Conservation (phyloP, 1,139 yeast species). For the Tardiomyces depauwii region DNA sequence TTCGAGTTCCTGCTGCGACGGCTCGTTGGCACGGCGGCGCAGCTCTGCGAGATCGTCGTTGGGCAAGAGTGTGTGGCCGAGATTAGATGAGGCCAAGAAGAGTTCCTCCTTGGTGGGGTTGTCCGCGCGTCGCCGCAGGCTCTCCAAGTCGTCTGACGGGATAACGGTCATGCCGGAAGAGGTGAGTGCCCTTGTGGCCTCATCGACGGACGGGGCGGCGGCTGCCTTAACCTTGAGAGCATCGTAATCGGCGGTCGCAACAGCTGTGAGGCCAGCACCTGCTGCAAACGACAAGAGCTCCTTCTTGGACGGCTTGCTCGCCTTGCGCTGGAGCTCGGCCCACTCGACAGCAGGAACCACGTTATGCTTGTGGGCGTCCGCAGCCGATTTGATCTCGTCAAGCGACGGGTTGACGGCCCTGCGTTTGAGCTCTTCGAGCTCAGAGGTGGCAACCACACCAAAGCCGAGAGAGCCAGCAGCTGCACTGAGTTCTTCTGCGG, state of each 20-base stretch:
- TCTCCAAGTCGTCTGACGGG: neutral
- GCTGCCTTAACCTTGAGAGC: neutral
- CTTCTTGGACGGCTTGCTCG: constrained; percentile 11
- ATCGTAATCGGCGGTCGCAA: neutral
- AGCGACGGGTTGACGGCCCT: constrained; percentile 15
- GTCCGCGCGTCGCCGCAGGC: neutral
- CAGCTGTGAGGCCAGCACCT: neutral
- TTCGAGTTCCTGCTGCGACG: constrained; percentile 3
- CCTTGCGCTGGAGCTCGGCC: constrained; percentile 13
- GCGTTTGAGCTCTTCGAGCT: constrained; percentile 16
- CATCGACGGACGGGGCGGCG: neutral
- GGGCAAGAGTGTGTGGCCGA: neutral
- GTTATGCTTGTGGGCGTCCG: constrained; percentile 10
- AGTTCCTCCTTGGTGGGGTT: neutral
- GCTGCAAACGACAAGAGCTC: neutral
- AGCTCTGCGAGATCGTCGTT: neutral
- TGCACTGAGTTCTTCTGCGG: neutral
- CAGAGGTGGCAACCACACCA: constrained; percentile 22
- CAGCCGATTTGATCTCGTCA: constrained; percentile 7
- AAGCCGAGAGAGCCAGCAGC: neutral
- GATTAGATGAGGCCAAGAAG: neutral
- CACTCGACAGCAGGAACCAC: constrained; percentile 24
- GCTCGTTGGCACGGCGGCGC: constrained; percentile 1
- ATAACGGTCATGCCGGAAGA: neutral
- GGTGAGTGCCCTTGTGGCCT: neutral